Conservation (phyloP, 2,329 filamentous ascomycete species). For the Apiospora kogelbergensis region DNA sequence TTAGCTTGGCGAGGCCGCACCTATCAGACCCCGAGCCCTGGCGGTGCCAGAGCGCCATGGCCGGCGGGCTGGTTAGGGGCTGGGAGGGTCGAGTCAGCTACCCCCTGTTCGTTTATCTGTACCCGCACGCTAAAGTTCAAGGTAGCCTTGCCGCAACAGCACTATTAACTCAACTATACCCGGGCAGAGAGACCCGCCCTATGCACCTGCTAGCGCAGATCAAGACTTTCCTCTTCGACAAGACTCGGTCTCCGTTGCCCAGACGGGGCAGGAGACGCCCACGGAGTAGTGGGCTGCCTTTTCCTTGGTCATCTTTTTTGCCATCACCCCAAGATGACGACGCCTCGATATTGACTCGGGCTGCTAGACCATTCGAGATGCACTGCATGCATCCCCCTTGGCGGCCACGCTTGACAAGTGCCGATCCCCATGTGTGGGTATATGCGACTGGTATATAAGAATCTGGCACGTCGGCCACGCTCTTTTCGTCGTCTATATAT, state of each 20-base stretch:
- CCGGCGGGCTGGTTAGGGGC: not conserved
- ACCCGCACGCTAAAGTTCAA: not conserved
- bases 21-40: not conserved
- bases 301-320: not conserved
- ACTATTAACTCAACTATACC: not conserved
- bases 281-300: not conserved
- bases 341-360: not conserved
- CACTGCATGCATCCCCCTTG: not conserved
- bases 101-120: not conserved
- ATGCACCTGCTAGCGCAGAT: not conserved
- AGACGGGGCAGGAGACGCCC: not conserved
- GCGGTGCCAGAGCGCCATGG: not conserved
- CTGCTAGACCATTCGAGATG: not conserved
- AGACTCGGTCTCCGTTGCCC: not conserved
- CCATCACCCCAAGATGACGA: not conserved
- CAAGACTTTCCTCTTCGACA: not conserved
- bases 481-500: not conserved
- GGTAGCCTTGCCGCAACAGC: not conserved
- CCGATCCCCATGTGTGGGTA: conserved; percentile 1
- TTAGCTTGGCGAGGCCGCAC: not conserved
- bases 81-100: not conserved
- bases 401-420: not conserved
- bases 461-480: not conserved
- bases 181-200: not conserved
- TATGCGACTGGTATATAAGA: not conserved